Evolutionary conservation across 1,139 yeast species (phyloP).

Genomic region (Kurtzmaniella quercitrusa): DNA sequence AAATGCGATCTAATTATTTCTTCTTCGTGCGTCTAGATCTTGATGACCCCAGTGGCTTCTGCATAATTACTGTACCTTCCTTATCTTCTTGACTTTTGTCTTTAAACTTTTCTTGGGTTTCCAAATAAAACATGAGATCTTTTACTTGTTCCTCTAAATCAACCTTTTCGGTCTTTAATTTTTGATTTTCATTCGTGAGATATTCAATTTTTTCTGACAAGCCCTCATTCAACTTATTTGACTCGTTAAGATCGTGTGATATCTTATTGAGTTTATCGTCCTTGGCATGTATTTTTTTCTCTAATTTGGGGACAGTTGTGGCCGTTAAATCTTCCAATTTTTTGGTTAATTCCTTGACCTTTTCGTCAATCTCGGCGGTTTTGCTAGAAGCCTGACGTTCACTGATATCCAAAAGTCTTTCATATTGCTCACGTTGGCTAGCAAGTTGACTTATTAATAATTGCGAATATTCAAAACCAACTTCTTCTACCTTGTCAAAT

Average conservation of each 20-base stretch:
- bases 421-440: conserved; percentile 86
- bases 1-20: conserved; percentile 8
- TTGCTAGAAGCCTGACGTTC: conserved; percentile 14
- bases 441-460: conserved; percentile 76
- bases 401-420: conserved; percentile 40
- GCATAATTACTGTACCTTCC: conserved; percentile 62
- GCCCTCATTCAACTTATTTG: conserved; percentile 49
- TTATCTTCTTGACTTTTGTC: conserved; percentile 66
- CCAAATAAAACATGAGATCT: conserved; percentile 80
- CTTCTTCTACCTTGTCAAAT: conserved; percentile 41
- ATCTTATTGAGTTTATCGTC: conserved; percentile 29
- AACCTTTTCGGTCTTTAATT: conserved; percentile 34
- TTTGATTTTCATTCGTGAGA: conserved; percentile 32
- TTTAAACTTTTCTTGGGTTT: conserved; percentile 67
- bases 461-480: conserved; percentile 78
- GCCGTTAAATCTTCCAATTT: conserved; percentile 21
- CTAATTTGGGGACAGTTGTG: conserved; percentile 29
- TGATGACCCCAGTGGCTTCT: conserved; percentile 17
- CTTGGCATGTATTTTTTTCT: conserved; percentile 26
- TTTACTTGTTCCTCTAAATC: conserved; percentile 67
- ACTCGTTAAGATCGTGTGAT: conserved; percentile 26
- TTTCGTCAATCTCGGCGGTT: conserved; percentile 28
- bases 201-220: conserved; percentile 55
- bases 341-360: conserved; percentile 27
- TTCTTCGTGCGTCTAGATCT: conserved; percentile 16